Conservation (phyloP, 352 stramenopile genomes). For the Stephanocyclus meneghinianus region DNA sequence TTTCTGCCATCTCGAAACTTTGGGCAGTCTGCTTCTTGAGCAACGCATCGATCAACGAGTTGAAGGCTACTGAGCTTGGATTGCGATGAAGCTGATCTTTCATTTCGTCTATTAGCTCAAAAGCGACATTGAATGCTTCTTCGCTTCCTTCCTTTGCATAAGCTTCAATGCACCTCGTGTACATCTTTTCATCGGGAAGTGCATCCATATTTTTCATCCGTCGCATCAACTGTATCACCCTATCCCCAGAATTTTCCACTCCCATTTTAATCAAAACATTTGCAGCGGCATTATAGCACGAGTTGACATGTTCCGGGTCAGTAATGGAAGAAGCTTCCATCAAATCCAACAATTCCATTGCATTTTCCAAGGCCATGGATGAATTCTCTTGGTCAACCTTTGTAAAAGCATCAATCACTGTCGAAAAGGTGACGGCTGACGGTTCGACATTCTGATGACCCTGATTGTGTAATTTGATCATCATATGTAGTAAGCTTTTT, state of each 20-base stretch:
- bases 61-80: slow-evolving; percentile 30
- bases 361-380: slow-evolving; percentile 38
- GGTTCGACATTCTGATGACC: slow-evolving; percentile 52
- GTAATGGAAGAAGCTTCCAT: slow-evolving; percentile 34
- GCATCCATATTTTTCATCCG: slow-evolving; percentile 55
- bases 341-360: slow-evolving; percentile 58
- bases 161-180: slow-evolving; percentile 26
- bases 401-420: slow-evolving; percentile 47
- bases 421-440: slow-evolving; percentile 38
- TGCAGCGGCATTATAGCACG: slow-evolving; percentile 49
- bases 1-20: slow-evolving; percentile 33
- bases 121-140: slow-evolving; percentile 23
- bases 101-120: slow-evolving; percentile 31
- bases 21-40: slow-evolving; percentile 29
- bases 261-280: slow-evolving; percentile 45
- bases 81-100: slow-evolving; percentile 15
- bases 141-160: slow-evolving; percentile 11
- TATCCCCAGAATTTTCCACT: slow-evolving; percentile 40
- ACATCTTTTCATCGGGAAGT: slow-evolving; percentile 34
- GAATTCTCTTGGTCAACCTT: slow-evolving; percentile 40
- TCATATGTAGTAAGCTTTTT: slow-evolving; percentile 44
- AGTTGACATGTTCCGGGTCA: slow-evolving; percentile 21
- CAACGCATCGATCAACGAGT: slow-evolving; percentile 32
- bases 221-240: slow-evolving; percentile 54
- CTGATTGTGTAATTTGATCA: slow-evolving; percentile 49